phyloP scores from a whole-genome alignment of 2,329 filamentous ascomycete genomes.

The Fusarium poae region DNA sequence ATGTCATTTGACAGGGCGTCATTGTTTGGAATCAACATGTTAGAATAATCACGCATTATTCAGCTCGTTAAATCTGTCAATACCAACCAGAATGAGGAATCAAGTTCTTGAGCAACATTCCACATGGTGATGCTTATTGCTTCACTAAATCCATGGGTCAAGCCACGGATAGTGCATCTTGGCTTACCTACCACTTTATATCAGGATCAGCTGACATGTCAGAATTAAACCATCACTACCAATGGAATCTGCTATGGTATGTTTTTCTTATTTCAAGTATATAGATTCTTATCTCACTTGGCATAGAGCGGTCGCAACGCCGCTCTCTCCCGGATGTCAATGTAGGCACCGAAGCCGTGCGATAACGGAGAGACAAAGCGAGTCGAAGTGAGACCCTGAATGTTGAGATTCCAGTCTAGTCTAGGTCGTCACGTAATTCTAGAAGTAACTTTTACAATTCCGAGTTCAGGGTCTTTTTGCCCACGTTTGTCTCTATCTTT shows the following conservation, averaged over 20 bases:
- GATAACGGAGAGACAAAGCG: not conserved
- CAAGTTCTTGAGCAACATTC: not conserved
- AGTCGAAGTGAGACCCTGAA: not conserved
- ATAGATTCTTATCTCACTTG: not conserved
- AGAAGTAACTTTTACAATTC: conserved; percentile 7
- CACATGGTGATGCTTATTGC: not conserved
- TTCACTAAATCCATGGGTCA: not conserved
- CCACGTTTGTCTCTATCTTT: not conserved
- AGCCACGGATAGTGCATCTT: not conserved
- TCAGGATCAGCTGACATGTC: not conserved
- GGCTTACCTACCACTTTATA: not conserved
- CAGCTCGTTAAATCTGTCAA: not conserved
- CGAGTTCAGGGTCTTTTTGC: conserved; percentile 4
- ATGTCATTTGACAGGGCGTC: conserved; percentile 10
- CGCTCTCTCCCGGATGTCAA: not conserved
- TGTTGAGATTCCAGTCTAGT: not conserved
- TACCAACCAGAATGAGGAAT: not conserved
- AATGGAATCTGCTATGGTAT: not conserved
- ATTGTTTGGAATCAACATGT: conserved; percentile 12
- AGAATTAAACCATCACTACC: no score
- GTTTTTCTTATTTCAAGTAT: not conserved
- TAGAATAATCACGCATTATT: not conserved
- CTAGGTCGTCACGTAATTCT: conserved; percentile 11
- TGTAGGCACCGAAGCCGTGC: not conserved
- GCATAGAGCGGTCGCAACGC: not conserved